phyloP scores from a whole-genome alignment of 1,139 yeast genomes.

The Candida gigantensis region DNA sequence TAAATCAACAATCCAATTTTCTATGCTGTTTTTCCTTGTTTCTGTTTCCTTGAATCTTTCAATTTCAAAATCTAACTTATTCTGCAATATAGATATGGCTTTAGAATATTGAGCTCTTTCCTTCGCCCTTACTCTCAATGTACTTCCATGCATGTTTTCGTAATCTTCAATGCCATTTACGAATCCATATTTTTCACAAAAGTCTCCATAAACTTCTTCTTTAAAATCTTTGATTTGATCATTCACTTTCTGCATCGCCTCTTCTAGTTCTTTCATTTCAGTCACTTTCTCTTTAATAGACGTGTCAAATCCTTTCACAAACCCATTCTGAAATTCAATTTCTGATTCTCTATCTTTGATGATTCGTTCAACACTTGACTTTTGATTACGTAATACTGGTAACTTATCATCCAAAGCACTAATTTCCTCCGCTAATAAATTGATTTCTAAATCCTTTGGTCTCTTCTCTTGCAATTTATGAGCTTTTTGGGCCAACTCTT shows the following conservation, averaged over 20 bases:
- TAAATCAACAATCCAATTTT: slow-evolving; percentile 31
- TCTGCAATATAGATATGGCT: slow-evolving; percentile 61
- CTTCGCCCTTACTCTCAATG: slow-evolving; percentile 59
- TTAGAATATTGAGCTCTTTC: slow-evolving; percentile 64
- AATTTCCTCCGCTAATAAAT: slow-evolving; percentile 57
- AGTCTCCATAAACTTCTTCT: slow-evolving; percentile 47
- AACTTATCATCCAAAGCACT: slow-evolving; percentile 54
- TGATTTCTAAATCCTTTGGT: slow-evolving; percentile 60
- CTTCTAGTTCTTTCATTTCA: slow-evolving; percentile 30
- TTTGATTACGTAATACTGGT: slow-evolving; percentile 52
- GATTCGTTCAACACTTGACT: slow-evolving; percentile 50
- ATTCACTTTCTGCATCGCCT: slow-evolving; percentile 25
- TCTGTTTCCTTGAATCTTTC: slow-evolving; percentile 55
- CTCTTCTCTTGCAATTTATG: slow-evolving; percentile 48
- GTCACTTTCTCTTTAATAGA: slow-evolving; percentile 22
- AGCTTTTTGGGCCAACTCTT: slow-evolving; percentile 56
- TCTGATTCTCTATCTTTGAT: slow-evolving; percentile 59
- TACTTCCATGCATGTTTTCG: slow-evolving; percentile 66
- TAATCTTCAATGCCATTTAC: slow-evolving; percentile 58
- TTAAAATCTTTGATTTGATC: slow-evolving; percentile 41
- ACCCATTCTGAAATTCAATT: slow-evolving; percentile 47
- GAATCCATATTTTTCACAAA: slow-evolving; percentile 58
- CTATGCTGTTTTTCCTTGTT: slow-evolving; percentile 42
- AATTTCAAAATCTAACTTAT: slow-evolving; percentile 63
- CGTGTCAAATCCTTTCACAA: slow-evolving; percentile 20